These are phyloP conservation scores for Teunomyces pallodes DNA, from an alignment of 805 yeast species.

Conservation along the genomic window DNA sequence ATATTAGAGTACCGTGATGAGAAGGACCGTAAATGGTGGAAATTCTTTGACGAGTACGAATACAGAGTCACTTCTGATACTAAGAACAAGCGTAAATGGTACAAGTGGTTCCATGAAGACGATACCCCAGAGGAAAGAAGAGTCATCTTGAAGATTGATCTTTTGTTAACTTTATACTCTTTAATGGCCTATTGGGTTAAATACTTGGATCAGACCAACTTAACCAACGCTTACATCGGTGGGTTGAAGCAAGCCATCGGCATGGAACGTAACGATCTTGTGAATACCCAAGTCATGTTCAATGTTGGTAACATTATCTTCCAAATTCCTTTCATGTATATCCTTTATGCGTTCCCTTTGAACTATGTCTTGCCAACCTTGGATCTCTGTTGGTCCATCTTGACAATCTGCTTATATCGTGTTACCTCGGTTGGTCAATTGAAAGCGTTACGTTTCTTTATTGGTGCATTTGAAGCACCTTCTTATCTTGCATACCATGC, in stretches of 20 bases:
- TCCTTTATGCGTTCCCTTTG: constrained; percentile 55
- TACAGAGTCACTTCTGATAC: constrained; percentile 42
- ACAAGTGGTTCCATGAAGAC: constrained; percentile 52
- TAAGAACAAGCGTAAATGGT: constrained; percentile 43
- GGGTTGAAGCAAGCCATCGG: constrained; percentile 57
- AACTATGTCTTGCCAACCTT: constrained; percentile 50
- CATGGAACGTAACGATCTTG: constrained; percentile 62
- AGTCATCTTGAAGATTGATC: constrained; percentile 31
- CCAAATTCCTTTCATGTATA: constrained; percentile 60
- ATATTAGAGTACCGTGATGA: constrained; percentile 49
- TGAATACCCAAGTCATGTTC: constrained; percentile 57
- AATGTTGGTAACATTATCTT: constrained; percentile 58
- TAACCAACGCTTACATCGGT: constrained; percentile 63
- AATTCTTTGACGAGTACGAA: constrained; percentile 58
- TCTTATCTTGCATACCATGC: constrained; percentile 37
- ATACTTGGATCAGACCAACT: constrained; percentile 58
- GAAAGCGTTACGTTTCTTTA: constrained; percentile 61
- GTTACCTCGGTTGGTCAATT: constrained; percentile 50
- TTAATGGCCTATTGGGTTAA: constrained; percentile 60
- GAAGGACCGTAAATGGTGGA: constrained; percentile 50
- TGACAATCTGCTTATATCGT: constrained; percentile 56
- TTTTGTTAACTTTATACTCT: constrained; percentile 32
- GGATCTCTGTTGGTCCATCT: constrained; percentile 67
- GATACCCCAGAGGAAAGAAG: constrained; percentile 40
- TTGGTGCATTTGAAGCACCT: constrained; percentile 72